Evolutionary conservation across 306 rosid genomes (phyloP).

Genomic region (Oemleria cerasiformis): DNA sequence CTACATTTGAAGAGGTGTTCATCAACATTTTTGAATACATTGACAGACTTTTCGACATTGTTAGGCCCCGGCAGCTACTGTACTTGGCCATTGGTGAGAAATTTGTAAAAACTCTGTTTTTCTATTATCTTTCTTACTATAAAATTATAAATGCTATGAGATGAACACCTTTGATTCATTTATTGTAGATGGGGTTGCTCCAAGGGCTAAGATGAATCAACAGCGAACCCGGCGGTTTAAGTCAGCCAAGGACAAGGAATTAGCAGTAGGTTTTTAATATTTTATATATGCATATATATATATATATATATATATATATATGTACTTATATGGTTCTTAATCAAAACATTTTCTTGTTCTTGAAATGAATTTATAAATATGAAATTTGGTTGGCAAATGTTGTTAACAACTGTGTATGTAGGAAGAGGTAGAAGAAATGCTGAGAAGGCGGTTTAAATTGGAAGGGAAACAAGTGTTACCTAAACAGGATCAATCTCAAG

Average conservation of each 20-base stretch:
- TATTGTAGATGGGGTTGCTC: slow-evolving; percentile 58
- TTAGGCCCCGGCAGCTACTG: slow-evolving; percentile 18
- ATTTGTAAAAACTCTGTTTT: no score
- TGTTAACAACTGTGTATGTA: slow-evolving; percentile 17
- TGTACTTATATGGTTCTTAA: not conserved
- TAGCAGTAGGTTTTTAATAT: slow-evolving; percentile 22
- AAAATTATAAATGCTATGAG: no score
- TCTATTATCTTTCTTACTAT: no score
- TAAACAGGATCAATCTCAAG: slow-evolving; percentile 28
- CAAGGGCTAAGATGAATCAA: slow-evolving; percentile 67
- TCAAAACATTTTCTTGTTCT: not conserved
- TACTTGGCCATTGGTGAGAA: slow-evolving; percentile 27
- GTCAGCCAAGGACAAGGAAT: slow-evolving; percentile 31
- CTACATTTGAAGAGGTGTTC: slow-evolving; percentile 43
- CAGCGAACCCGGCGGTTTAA: slow-evolving; percentile 46
- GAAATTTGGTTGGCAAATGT: not conserved
- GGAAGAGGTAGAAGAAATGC: slow-evolving; percentile 45
- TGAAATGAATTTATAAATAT: not conserved
- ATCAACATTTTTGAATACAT: slow-evolving; percentile 36
- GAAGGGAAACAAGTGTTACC: slow-evolving; percentile 52
- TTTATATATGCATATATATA: no score
- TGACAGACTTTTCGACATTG: slow-evolving; percentile 43
- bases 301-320: no score
- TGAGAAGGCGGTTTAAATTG: slow-evolving; percentile 32
- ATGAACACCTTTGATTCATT: not conserved